Conservation (phyloP, 345 rosid genomes). For the Linum tenue region DNA sequence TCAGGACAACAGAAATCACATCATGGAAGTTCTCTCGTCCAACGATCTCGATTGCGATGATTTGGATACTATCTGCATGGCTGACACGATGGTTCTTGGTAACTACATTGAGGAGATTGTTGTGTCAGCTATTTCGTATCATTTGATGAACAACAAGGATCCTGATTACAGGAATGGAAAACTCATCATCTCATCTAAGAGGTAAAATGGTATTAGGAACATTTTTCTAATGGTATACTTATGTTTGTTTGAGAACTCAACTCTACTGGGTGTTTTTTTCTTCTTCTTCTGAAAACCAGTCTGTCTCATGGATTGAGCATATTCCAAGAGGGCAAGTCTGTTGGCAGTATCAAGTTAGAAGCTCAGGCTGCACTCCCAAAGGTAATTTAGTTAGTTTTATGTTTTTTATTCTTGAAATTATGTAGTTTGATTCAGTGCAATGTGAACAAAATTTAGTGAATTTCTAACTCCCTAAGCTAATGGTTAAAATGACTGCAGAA, state of each 20-base stretch:
- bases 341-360: conserved; percentile 42
- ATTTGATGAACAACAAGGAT: conserved; percentile 72
- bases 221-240: background rate
- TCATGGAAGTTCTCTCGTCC: conserved; percentile 77
- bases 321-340: conserved; percentile 62
- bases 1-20: conserved; percentile 81
- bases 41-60: conserved; percentile 90
- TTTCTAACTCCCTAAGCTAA: background rate
- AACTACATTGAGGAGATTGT: conserved; percentile 86
- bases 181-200: conserved; percentile 64
- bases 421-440: background rate
- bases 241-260: background rate
- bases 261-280: background rate
- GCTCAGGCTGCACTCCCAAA: conserved; percentile 35
- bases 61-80: conserved; percentile 55
- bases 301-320: conserved; percentile 76
- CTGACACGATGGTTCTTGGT: conserved; percentile 62
- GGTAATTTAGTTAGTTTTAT: conserved; percentile 16
- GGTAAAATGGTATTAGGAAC: conserved; percentile 28
- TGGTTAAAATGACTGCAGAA: conserved; percentile 30
- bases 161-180: conserved; percentile 80
- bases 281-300: conserved; percentile 29
- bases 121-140: conserved; percentile 79
- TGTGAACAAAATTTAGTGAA: too few species aligned
- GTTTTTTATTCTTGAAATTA: background rate